phyloP scores from a whole-genome alignment of 352 stramenopile species.

The Phytopythium vexans region DNA sequence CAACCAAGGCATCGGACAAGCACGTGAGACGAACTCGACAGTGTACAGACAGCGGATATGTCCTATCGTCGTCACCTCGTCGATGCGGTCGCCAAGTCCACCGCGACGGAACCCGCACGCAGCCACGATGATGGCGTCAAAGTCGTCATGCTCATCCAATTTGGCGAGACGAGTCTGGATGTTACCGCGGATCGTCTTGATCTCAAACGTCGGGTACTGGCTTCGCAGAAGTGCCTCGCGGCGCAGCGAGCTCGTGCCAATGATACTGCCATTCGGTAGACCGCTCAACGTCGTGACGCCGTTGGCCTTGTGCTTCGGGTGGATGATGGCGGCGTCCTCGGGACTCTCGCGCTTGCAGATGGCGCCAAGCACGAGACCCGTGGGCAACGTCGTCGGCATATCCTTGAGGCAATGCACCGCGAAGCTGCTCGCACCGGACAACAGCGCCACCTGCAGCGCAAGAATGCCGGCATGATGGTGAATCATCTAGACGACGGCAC shows the following conservation, averaged over 20 bases:
- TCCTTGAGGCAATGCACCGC: constrained; percentile 89
- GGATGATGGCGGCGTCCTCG: constrained; percentile 78
- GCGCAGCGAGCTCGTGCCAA: constrained; percentile 83
- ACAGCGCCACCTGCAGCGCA: constrained; percentile 63
- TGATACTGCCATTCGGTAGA: constrained; percentile 62
- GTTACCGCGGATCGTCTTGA: constrained; percentile 87
- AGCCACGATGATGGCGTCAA: constrained; percentile 86
- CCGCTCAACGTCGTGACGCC: constrained; percentile 47
- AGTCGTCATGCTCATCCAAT: constrained; percentile 79
- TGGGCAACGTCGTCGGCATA: constrained; percentile 81
- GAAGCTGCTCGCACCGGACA: constrained; percentile 65
- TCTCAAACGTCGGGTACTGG: constrained; percentile 65
- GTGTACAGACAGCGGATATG: too few relatives aligned
- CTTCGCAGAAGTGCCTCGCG: constrained; percentile 74
- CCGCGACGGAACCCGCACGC: constrained; percentile 79
- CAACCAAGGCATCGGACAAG: background rate
- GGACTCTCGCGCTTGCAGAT: constrained; percentile 84
- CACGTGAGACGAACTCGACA: background rate
- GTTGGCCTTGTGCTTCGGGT: constrained; percentile 80
- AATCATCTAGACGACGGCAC: background rate
- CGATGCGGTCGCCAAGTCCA: constrained; percentile 65
- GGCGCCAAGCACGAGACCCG: constrained; percentile 72
- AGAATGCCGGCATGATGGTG: too few relatives aligned
- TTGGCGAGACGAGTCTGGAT: constrained; percentile 87
- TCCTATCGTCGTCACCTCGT: constrained; percentile 37